Evolutionary conservation across 176 grass and related monocot genomes (phyloP), one percentile per base, ranked within the genome.

Genomic region (Tillandsia leiboldiana): DNA sequence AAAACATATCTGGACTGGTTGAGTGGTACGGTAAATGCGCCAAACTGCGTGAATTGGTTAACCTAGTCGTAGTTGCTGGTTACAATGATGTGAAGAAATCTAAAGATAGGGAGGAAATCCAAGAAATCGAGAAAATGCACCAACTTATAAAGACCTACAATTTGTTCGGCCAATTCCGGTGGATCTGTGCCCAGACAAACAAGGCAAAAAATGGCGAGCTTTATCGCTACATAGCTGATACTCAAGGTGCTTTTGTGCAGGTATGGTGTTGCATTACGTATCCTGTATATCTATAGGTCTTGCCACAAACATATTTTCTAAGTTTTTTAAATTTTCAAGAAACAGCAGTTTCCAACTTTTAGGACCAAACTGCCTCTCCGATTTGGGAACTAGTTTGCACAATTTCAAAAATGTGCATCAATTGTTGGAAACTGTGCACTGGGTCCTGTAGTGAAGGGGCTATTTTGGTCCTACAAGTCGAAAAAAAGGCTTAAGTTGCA

Each of bases 211-310:
- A 97, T 0, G 89, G 94, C 8, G 94, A 97, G 68, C 74, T 97
- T 29, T 97, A 92, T 57, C 93, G 89, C 50, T 97, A 90, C 77
- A 97, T 97, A 78, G 89, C 89, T 13, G 94, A 97, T 73, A 97
- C 89, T 24, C 68, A 73, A 49, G 94, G 94, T 65, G 86, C 83
- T 59, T 97, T 97, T 79, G 89, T 97, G 67, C 94, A 92, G 86
- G 94, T 97, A 73, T 63, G 51, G 11, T 67, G 72, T 28, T 78
- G 17, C 17, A 22, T 73, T 12, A 14, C 33, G 7, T 42, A 42
- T 42, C 33, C 33, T 6, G 33, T 42, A 42, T 42, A 42, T 42
- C 7, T 42, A 6, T 6, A 42, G 5, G 33, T 42, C 33, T 42
- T 42, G 33, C 33, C 33, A 42, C 33, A 42, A 42, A 42, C 3